Conservation (phyloP, 805 yeast genomes). For the Scheffersomyces coipomensis region DNA sequence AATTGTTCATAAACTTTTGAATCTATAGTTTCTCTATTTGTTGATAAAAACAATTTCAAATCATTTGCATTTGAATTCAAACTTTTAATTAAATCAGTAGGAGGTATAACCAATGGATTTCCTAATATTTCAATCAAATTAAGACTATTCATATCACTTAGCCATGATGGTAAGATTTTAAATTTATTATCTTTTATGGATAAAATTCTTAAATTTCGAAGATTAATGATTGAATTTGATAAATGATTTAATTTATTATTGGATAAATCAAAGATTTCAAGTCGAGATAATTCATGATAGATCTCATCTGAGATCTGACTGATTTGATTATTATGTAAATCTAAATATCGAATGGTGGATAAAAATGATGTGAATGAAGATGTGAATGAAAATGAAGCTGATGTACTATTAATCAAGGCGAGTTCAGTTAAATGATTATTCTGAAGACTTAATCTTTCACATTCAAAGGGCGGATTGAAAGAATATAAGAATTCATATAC, state of each 20-base stretch:
- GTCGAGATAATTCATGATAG: conserved; percentile 32
- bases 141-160: conserved; percentile 52
- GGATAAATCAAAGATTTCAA: conserved; percentile 69
- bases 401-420: not conserved
- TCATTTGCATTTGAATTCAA: conserved; percentile 38
- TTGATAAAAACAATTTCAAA: conserved; percentile 32
- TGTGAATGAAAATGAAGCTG: conserved; percentile 36
- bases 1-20: conserved; percentile 21
- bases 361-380: conserved; percentile 41
- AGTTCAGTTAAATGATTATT: conserved; percentile 42
- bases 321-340: conserved; percentile 62
- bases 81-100: conserved; percentile 28
- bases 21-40: conserved; percentile 32
- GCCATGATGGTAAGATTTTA: conserved; percentile 49
- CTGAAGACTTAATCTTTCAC: conserved; percentile 54
- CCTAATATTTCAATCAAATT: conserved; percentile 59
- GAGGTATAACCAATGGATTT: conserved; percentile 58
- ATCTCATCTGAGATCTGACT: conserved; percentile 48
- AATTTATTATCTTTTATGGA: conserved; percentile 60
- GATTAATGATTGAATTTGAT: conserved; percentile 38
- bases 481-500: conserved; percentile 19
- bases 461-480: conserved; percentile 23
- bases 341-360: conserved; percentile 54
- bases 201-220: conserved; percentile 53
- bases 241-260: conserved; percentile 49